A percentile compares a stretch with the other conserved stretches of the same genome.
Conservation (phyloP, 2,329 filamentous ascomycete species). For the Tolypocladium tropicale region DNA sequence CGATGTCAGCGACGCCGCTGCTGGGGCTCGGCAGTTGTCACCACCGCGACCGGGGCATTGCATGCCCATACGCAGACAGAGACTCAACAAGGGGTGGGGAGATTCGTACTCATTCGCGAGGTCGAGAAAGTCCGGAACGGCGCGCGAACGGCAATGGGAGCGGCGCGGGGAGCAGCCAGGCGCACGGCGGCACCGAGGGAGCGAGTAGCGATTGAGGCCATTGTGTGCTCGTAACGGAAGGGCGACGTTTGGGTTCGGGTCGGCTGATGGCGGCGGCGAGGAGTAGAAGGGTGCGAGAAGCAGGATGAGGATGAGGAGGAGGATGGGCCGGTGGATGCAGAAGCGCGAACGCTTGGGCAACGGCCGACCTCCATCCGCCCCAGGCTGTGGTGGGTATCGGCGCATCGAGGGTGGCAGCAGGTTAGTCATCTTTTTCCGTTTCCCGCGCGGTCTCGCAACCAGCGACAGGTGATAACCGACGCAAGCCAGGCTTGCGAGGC, state of each 20-base stretch:
- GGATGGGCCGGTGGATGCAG: not conserved
- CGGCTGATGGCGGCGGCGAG: not conserved
- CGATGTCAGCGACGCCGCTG: not conserved
- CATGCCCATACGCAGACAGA: too few relatives aligned
- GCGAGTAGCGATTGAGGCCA: slow-evolving; percentile 51
- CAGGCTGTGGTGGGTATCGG: not conserved
- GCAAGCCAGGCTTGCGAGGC: not conserved
- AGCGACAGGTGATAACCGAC: not conserved
- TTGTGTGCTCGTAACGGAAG: slow-evolving; percentile 20
- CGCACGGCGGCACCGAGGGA: slow-evolving; percentile 25
- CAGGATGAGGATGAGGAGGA: not conserved
- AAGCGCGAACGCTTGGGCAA: not conserved
- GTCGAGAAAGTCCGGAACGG: slow-evolving; percentile 31
- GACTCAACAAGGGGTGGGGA: not conserved
- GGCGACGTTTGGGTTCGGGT: not conserved
- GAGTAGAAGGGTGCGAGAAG: not conserved
- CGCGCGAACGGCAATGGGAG: slow-evolving; percentile 26
- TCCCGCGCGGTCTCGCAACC: not conserved
- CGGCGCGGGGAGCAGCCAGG: slow-evolving; percentile 24
- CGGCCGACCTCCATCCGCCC: not conserved
- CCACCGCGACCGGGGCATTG: not conserved
- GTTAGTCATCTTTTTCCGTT: not conserved
- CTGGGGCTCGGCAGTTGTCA: not conserved
- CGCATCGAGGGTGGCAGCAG: not conserved
- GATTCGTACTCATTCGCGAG: slow-evolving; percentile 22